These are phyloP conservation scores for Penicillium odoratum DNA, from an alignment of 495 filamentous ascomycete species.

Conservation along the genomic window DNA sequence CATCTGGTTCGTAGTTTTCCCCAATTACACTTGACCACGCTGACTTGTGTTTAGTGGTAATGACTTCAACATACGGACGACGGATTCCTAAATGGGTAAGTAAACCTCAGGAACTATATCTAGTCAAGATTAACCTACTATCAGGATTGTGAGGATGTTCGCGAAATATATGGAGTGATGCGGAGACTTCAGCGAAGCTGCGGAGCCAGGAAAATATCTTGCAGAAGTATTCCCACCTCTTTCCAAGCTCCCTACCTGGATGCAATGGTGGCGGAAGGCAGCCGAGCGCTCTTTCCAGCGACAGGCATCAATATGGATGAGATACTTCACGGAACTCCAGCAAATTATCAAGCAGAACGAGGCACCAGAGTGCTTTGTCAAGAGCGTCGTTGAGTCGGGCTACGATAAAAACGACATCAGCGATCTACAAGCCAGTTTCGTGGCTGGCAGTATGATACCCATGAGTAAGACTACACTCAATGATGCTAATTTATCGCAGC, in stretches of 20 bases:
- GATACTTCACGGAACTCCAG: neutral
- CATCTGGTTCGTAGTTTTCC: neutral
- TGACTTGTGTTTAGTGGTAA: neutral
- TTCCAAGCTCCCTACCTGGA: neutral
- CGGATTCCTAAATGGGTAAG: neutral
- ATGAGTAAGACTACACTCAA: neutral
- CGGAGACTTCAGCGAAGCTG: neutral
- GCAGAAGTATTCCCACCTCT: neutral
- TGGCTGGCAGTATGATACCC: neutral
- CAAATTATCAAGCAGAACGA: neutral
- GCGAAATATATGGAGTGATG: neutral
- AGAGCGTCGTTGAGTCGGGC: neutral
- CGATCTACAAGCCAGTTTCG: neutral
- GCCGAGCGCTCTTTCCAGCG: neutral
- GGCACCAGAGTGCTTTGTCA: neutral
- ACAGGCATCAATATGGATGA: neutral
- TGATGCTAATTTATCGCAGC: neutral
- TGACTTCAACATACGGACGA: neutral
- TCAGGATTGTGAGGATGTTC: neutral
- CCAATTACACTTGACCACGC: neutral
- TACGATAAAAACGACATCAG: neutral
- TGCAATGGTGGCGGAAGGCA: neutral
- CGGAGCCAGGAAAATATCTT: neutral
- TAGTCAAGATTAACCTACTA: neutral
- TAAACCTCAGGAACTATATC: neutral